Base-by-base conservation (phyloP, 345 rosid species). In the Citrus maxima region DNA sequence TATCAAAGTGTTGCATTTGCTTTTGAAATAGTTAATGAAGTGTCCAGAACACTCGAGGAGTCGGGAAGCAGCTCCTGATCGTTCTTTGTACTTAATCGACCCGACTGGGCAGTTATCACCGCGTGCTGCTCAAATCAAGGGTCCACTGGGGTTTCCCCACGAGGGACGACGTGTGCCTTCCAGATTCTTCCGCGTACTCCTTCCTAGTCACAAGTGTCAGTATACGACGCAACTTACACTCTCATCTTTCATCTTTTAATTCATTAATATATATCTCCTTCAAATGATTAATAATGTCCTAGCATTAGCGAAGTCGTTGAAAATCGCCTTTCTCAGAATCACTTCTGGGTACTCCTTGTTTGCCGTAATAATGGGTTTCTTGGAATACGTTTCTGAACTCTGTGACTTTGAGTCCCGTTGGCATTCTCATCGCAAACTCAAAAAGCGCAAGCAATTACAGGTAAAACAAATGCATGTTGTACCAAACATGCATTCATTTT, bases 351-450 rank as follows among this genome's bases (percentile, higher is more conserved):
- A 24, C 18, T 8, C 60, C 8, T 35, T n/a, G 77, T 61, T 38
- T 7, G 25, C 34, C 1, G 67, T 3, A 49, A 83, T 83, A 37
- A 83, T 83, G 81, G 83, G 81, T 40, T 62, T 77, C 24, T 10
- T 60, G 13, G 68, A 37, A 6, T 25, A 22, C 42, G 4, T 56
- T 64, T 72, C 78, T 38, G 60, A 76, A 3, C 42, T 79, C 51
- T 76, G 80, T 49, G 67, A 76, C 64, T 61, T 68, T 7, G 7
- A 6, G 51, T 13, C 3, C 51, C 1, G 51, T 46, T 59, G 70
- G 28, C 42, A 40, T 7, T 21, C 71, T 24, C 12, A 22, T 3
- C 32, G 32, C 21, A 74, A 55, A 59, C 35, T 73, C 59, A 74
- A 76, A 64, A 73, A 71, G n/a, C 38, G 18, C 1, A 80, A 46